Base-by-base conservation (phyloP, 2,329 filamentous ascomycete genomes). In the Fusarium longipes region DNA sequence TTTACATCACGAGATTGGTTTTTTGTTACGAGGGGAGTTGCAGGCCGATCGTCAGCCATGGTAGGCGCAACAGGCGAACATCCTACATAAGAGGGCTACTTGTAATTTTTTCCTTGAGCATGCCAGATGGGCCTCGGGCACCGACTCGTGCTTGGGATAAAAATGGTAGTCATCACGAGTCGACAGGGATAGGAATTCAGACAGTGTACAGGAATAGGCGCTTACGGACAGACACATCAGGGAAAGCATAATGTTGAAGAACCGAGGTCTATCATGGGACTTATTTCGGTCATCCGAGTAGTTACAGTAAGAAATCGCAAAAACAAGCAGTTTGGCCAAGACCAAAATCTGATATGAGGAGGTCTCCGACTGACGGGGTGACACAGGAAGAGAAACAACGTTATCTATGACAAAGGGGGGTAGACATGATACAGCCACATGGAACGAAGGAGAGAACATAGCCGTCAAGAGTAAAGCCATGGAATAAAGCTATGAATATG, bases 221-320 rank as follows among this genome's bases (percentile, higher is more conserved):
- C 38, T 15, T 15, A 22, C 14, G 24, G 14, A 39, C 14, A 12
- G 15, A 17, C 2, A 42, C 12, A 18, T n/a, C 24, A 14, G 3
- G 27, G 32, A 24, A 14, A 32, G 12, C 30, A 18, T 10, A 17
- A n/a, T 30, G 20, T 32, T 30, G 14, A 22, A 17, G 29, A 39
- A 8, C 12, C 10, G 27, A 67, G 49, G 36, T 39, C 32, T 27
- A 44, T 57, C 47, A 51, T 57, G 47, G 57, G 39, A 22, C 38
- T 53, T 39, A 35, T 57, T 27, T 25, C 24, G 35, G 22, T 54
- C 39, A 10, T 65, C 22, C 30, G 32, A 39, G 14, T 33, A 20
- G 17, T 14, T 47, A 33, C 11, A 32, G 11, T 6, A 22, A 18
- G 22, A 17, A 9, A 33, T 48, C 14, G 30, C 17, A 33, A 24